Conservation (phyloP, 2,329 filamentous ascomycete species). For the Pseudogymnoascus sp. region DNA sequence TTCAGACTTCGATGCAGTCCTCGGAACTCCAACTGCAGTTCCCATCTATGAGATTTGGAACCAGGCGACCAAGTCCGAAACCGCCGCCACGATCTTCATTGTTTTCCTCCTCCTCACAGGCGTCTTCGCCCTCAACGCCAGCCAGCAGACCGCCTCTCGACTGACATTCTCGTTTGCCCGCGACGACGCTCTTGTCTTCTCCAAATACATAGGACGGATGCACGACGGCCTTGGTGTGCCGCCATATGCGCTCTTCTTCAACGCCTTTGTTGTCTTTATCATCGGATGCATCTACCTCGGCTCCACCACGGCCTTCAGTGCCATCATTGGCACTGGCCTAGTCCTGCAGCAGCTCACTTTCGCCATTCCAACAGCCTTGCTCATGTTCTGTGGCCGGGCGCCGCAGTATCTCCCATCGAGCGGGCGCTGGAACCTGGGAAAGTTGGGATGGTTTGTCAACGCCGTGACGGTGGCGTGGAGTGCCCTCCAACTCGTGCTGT, state of each 20-base stretch:
- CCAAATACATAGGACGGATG: slow-evolving; percentile 51
- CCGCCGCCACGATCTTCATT: background rate
- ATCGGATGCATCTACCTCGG: slow-evolving; percentile 65
- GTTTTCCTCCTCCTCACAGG: background rate
- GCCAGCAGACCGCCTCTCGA: background rate
- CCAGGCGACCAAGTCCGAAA: background rate
- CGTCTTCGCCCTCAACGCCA: background rate
- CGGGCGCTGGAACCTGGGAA: background rate
- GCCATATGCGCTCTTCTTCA: slow-evolving; percentile 57
- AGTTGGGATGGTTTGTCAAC: slow-evolving; percentile 1
- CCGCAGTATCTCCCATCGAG: background rate
- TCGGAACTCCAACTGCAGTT: slow-evolving; percentile 28
- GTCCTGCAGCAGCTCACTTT: slow-evolving; percentile 67
- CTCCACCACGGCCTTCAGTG: slow-evolving; percentile 61
- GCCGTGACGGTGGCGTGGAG: background rate
- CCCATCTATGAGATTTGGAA: slow-evolving; percentile 21
- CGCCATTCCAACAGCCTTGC: slow-evolving; percentile 40
- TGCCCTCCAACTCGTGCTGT: slow-evolving; percentile 1
- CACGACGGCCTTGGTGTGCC: slow-evolving; percentile 56
- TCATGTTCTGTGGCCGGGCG: background rate
- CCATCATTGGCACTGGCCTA: slow-evolving; percentile 62
- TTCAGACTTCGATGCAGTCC: slow-evolving; percentile 32
- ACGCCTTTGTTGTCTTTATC: slow-evolving; percentile 51
- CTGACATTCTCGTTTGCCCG: slow-evolving; percentile 40
- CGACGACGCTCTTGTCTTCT: slow-evolving; percentile 59